These are phyloP conservation scores for Aspergillus versicolor DNA, from an alignment of 2,329 filamentous ascomycete species.

Conservation along the genomic window DNA sequence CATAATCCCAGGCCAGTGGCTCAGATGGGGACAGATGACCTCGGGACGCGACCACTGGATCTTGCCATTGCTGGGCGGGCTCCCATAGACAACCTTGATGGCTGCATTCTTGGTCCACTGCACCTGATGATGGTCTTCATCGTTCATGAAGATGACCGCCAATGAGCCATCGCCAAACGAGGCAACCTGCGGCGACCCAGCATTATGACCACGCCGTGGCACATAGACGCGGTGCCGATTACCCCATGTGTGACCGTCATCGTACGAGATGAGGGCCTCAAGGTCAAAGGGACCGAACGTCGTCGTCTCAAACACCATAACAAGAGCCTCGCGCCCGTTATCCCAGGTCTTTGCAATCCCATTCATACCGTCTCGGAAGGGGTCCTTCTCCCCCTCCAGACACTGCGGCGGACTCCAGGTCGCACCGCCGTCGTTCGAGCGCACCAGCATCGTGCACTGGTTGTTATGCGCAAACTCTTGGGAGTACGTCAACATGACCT, in stretches of 20 bases:
- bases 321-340: conserved; percentile 34
- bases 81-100: conserved; percentile 43
- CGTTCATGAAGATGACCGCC: conserved; percentile 50
- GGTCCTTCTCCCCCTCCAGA: conserved; percentile 42
- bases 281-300: conserved; percentile 42
- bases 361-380: conserved; percentile 42
- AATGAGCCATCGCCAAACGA: conserved; percentile 40
- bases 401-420: conserved; percentile 47
- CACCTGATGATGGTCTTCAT: conserved; percentile 39
- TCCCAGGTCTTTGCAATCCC: conserved; percentile 40
- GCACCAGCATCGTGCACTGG: conserved; percentile 52
- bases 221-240: conserved; percentile 43
- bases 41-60: conserved; percentile 36
- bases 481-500: conserved; percentile 49
- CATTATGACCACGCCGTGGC: conserved; percentile 38
- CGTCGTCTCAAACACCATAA: conserved; percentile 51
- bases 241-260: conserved; percentile 44
- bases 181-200: conserved; percentile 48
- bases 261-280: conserved; percentile 47
- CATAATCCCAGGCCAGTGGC: conserved; percentile 43
- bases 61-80: conserved; percentile 31
- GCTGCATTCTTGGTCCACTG: conserved; percentile 42
- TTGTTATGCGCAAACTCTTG: conserved; percentile 48
- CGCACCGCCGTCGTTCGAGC: conserved; percentile 43
- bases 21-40: conserved; percentile 30